A percentile compares a stretch with the other conserved stretches of the same genome.
These are phyloP conservation scores for Penicillium silybi DNA, from an alignment of 495 filamentous ascomycete genomes.

Conservation along the genomic window DNA sequence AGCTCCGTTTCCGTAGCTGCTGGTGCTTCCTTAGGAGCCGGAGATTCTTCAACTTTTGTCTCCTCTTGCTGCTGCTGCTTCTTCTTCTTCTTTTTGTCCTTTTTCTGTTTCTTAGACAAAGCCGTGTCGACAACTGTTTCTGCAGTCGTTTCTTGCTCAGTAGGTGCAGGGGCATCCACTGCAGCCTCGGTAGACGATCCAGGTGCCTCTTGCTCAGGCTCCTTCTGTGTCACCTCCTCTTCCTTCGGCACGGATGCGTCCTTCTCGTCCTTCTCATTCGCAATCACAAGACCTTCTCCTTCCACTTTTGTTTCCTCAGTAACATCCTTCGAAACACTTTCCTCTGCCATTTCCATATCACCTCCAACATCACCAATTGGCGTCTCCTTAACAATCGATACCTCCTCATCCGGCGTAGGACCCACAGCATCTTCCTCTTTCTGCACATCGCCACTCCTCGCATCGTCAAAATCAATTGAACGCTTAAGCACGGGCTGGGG, in stretches of 20 bases:
- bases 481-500: conserved; percentile 35
- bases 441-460: conserved; percentile 8
- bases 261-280: not conserved
- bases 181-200: not conserved
- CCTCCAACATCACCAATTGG: not conserved
- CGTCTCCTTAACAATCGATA: not conserved
- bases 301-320: not conserved
- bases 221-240: conserved; percentile 7
- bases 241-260: conserved; percentile 10
- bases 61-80: conserved; percentile 8
- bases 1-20: conserved; percentile 2
- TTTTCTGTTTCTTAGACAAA: conserved; percentile 21
- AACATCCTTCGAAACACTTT: not conserved
- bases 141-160: not conserved
- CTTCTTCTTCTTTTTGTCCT: conserved; percentile 23
- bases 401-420: not conserved
- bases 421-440: not conserved
- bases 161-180: conserved; percentile 2
- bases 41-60: conserved; percentile 1
- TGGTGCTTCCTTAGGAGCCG: not conserved
- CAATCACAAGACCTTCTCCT: not conserved
- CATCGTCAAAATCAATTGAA: conserved; percentile 20
- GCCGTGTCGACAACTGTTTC: not conserved
- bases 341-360: not conserved
- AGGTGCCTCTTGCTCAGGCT: conserved; percentile 4